A percentile compares a stretch with the other conserved stretches of the same genome.
These are phyloP conservation scores for Agapanthus africanus DNA, from an alignment of 106 monocot species.

Conservation along the genomic window DNA sequence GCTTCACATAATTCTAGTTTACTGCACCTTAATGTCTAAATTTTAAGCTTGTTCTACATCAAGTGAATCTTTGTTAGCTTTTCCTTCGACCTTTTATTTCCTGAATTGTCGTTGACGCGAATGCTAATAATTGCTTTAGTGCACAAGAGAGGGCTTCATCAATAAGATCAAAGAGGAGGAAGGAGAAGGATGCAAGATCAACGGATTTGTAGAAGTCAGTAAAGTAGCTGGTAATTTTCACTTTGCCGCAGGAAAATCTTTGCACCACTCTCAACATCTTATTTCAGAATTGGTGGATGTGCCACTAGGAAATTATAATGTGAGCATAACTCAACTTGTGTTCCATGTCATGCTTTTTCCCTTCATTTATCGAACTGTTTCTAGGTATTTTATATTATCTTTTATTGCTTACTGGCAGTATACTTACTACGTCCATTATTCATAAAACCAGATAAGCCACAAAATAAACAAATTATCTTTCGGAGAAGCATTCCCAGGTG, in stretches of 20 bases:
- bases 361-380: no score
- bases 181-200: constrained; percentile 75
- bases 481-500: constrained; percentile 28
- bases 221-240: constrained; percentile 84
- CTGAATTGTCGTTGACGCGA: no score
- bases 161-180: constrained; percentile 60
- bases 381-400: not conserved
- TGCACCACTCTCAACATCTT: constrained; percentile 34
- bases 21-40: no score
- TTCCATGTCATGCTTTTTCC: no score
- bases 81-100: no score
- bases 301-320: constrained; percentile 19
- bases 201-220: constrained; percentile 67
- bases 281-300: constrained; percentile 17
- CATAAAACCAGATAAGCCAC: constrained; percentile 22
- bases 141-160: constrained; percentile 63
- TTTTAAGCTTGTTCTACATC: no score
- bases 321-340: constrained; percentile 2
- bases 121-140: constrained; percentile 12
- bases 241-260: constrained; percentile 62
- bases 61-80: no score
- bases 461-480: constrained; percentile 31
- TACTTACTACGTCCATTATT: not conserved
- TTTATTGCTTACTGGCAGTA: not conserved
- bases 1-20: no score